Conservation (phyloP, 2,329 filamentous ascomycete genomes). For the Claviceps spartinae region DNA sequence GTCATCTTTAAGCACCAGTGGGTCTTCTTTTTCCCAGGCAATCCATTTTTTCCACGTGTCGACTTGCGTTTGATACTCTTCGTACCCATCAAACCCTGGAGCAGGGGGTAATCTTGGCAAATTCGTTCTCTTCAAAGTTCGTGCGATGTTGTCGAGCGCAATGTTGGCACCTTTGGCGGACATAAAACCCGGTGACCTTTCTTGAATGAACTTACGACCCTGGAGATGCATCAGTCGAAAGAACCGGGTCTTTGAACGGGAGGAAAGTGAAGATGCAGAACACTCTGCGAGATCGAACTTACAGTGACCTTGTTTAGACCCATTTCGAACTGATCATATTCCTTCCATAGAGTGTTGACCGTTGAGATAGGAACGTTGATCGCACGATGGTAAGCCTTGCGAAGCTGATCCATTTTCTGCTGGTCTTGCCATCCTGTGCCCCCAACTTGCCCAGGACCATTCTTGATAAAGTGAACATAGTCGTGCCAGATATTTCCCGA, state of each 20-base stretch:
- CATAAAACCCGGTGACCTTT: constrained; percentile 89
- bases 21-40: constrained; percentile 87
- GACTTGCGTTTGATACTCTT: constrained; percentile 73
- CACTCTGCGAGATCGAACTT: constrained; percentile 20
- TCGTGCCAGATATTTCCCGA: constrained; percentile 85
- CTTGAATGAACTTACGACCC: constrained; percentile 90
- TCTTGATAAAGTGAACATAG: constrained; percentile 87
- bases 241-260: background rate
- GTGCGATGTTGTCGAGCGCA: constrained; percentile 77
- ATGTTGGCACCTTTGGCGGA: constrained; percentile 84
- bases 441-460: constrained; percentile 71
- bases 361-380: constrained; percentile 76
- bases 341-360: constrained; percentile 82
- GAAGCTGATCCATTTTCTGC: constrained; percentile 90
- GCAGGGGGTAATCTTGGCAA: constrained; percentile 72
- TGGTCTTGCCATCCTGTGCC: constrained; percentile 89
- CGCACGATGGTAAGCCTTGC: constrained; percentile 84
- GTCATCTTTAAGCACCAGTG: constrained; percentile 71
- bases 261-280: background rate
- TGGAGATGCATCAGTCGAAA: constrained; percentile 19
- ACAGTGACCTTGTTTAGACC: constrained; percentile 83
- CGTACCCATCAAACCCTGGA: constrained; percentile 73
- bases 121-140: constrained; percentile 61
- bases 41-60: constrained; percentile 91
- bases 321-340: constrained; percentile 96